Evolutionary conservation across 2,329 filamentous ascomycete genomes (phyloP).

Genomic region (Ophiostoma novo-ulmi): DNA sequence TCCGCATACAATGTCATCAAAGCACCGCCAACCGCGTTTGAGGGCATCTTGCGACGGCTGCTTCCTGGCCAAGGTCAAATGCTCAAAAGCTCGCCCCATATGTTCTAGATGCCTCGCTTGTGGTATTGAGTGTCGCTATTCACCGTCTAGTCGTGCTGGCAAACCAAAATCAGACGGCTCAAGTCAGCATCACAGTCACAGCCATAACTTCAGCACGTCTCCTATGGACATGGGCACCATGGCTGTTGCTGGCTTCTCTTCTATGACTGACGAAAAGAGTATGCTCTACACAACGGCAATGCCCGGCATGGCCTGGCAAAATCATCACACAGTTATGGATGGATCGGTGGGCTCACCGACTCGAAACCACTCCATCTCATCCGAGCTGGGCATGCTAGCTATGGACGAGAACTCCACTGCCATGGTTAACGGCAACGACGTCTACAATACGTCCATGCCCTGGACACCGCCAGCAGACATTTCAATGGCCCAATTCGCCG

Average conservation of each 20-base stretch:
- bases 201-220: slow-evolving; percentile 14
- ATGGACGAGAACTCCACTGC: slow-evolving; percentile 30
- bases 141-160: slow-evolving; percentile 47
- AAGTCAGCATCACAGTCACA: slow-evolving; percentile 24
- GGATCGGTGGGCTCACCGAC: slow-evolving; percentile 32
- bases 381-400: slow-evolving; percentile 33
- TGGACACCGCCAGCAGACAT: slow-evolving; percentile 41
- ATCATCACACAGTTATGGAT: slow-evolving; percentile 22
- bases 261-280: slow-evolving; percentile 31
- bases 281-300: slow-evolving; percentile 32
- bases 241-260: slow-evolving; percentile 26
- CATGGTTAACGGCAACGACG: slow-evolving; percentile 28
- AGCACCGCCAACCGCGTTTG: slow-evolving; percentile 32
- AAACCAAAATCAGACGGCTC: slow-evolving; percentile 43
- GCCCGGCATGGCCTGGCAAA: slow-evolving; percentile 36
- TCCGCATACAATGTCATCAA: slow-evolving; percentile 26
- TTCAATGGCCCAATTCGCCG: slow-evolving; percentile 33
- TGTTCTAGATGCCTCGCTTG: slow-evolving; percentile 49
- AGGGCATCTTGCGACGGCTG: slow-evolving; percentile 48
- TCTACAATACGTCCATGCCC: slow-evolving; percentile 38
- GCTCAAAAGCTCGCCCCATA: slow-evolving; percentile 49
- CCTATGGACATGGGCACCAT: slow-evolving; percentile 18
- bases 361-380: slow-evolving; percentile 35
- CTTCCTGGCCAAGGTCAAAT: slow-evolving; percentile 54
- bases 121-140: slow-evolving; percentile 49